Conservation (phyloP, 441 rosid species). For the Pelargonium exstipulatum region DNA sequence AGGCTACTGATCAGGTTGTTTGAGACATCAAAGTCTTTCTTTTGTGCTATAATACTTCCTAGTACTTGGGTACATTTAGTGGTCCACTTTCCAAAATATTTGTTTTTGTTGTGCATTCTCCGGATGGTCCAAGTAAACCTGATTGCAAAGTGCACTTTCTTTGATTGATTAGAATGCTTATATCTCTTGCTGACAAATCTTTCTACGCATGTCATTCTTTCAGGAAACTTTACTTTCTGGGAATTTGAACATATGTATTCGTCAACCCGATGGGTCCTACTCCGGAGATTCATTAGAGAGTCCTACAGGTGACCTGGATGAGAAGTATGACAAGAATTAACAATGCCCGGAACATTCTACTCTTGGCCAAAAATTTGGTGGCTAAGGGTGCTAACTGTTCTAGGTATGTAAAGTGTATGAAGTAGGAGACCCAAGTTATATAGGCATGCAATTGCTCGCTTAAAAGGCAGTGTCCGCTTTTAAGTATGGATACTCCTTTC, state of each 20-base stretch:
- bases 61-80: not conserved
- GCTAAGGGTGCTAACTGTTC: conserved; percentile 40
- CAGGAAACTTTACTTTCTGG: conserved; percentile 60
- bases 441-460: conserved; percentile 24
- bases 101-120: not conserved
- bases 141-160: not conserved
- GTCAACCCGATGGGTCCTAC: conserved; percentile 78
- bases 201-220: conserved; percentile 25
- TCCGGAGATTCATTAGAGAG: conserved; percentile 54
- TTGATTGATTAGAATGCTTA: not conserved
- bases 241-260: conserved; percentile 56
- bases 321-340: conserved; percentile 34
- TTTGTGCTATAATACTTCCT: not conserved
- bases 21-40: not conserved
- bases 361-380: conserved; percentile 22
- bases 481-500: conserved; percentile 28
- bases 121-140: not conserved
- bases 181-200: conserved; percentile 8
- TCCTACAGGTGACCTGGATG: conserved; percentile 40
- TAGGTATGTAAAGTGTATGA: conserved; percentile 46
- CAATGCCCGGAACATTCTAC: conserved; percentile 26
- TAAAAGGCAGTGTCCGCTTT: conserved; percentile 43
- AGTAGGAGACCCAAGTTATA: conserved; percentile 34
- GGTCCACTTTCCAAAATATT: not conserved
- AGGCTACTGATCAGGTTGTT: conserved; percentile 45